Evolutionary conservation across 306 rosid genomes (phyloP), one percentile per base, ranked within the genome.

Genomic region (Inga oerstediana): DNA sequence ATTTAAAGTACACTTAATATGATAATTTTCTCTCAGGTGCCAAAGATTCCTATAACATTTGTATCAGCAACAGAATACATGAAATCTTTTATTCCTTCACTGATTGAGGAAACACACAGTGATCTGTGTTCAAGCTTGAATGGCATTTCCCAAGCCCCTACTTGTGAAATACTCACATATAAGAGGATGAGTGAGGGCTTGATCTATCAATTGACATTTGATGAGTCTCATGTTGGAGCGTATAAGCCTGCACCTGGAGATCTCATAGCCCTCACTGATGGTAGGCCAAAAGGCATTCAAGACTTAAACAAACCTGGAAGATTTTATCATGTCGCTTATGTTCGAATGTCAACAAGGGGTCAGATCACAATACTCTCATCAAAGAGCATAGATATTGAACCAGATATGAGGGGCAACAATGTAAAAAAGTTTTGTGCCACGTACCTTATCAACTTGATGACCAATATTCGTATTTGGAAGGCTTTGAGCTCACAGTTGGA

Each of bases 61-160:
- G 22, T 22, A 3, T 84, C 91, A 35, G 24, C 67, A 46, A 32
- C 16, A 4, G 77, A 83, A 20, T 93, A 91, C 86, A 10, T 79
- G 87, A 77, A 72, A 32, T 88, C 93, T 64, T 91, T 91, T 79
- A 32, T 88, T 54, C 84, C 82, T 68, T 77, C 91, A 74, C 84
- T 93, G 71, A 75, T 91, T 32, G 93, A 89, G 84, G 97, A 93
- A 75, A 89, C 87, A 16, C 97, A 58, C 8, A 79, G 82, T 51
- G 94, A 87, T 8, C 54, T 92, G 12, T 78, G 69, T 32, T 86
- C 92, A 24, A 83, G 85, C 76, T 62, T 89, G 74, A 66, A 9
- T n/a, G 34, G 61, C 17, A 66, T 90, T 45, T 69, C 84, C 4
- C 64, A 71, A 4, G 85, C 94, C 14, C 80, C 89, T 8, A 4